These are phyloP conservation scores for Spathaspora arborariae DNA, from an alignment of 805 yeast genomes.

Conservation along the genomic window DNA sequence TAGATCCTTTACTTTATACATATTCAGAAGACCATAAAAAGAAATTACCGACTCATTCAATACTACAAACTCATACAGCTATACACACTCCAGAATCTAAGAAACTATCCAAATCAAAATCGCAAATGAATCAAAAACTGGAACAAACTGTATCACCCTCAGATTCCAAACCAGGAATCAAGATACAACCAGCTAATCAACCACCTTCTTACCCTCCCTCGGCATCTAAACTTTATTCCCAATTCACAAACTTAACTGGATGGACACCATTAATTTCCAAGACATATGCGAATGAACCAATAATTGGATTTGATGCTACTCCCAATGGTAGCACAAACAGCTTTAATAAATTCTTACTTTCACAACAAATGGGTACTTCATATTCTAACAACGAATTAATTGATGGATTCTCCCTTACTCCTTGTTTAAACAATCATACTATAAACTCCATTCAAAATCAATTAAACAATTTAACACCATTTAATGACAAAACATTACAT, in stretches of 20 bases:
- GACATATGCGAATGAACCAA: constrained; percentile 32
- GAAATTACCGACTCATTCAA: neutral
- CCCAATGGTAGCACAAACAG: constrained; percentile 20
- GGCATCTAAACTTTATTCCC: constrained; percentile 17
- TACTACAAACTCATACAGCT: neutral
- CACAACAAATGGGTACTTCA: constrained; percentile 2
- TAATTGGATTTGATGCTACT: constrained; percentile 31
- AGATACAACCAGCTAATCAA: neutral
- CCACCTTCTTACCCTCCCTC: constrained; percentile 17
- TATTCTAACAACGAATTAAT: constrained; percentile 6
- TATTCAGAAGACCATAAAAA: constrained; percentile 1
- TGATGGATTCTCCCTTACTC: constrained; percentile 36
- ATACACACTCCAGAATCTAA: constrained; percentile 6
- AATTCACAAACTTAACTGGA: constrained; percentile 23
- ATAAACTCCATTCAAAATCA: constrained; percentile 12
- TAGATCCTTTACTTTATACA: constrained; percentile 32
- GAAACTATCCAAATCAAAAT: constrained; percentile 1
- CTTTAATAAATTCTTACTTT: neutral
- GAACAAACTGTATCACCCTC: neutral
- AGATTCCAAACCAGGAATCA: neutral
- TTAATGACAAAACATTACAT: constrained; percentile 39
- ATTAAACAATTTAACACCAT: constrained; percentile 36
- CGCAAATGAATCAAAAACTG: neutral
- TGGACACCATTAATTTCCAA: constrained; percentile 43
- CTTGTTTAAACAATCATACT: constrained; percentile 31